Base-by-base conservation (phyloP, 805 yeast genomes). In the Ogataea nonfermentans region DNA sequence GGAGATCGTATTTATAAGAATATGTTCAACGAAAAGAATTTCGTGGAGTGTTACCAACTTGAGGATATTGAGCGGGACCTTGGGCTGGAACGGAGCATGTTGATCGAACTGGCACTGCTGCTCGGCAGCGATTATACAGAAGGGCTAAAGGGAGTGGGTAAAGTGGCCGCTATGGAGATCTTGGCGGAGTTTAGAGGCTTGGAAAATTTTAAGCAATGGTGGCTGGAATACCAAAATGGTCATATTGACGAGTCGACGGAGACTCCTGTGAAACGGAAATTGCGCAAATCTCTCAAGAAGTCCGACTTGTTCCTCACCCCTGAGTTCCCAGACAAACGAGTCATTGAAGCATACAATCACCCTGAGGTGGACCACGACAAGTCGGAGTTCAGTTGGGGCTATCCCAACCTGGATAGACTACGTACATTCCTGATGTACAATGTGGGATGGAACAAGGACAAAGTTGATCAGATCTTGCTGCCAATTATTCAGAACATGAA, bases 71-170 rank as follows among this genome's bases (percentile, higher is more conserved):
- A 66, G 24, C 62, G 65, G 7, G 81, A 78, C 32, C 59, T 88
- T 3, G 95, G 95, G 0, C 67, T 93, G 12, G 70, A 66, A 36
- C 76, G 87, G 41, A 54, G 65, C 1, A 75, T 74, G 41, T 63
- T 93, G 59, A 87, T 93, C 20, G 88, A 85, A 30, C 63, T 93
- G 44, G 99, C 97, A 0, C 71, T 81, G 33, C 62, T 93, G 17
- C 63, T 93, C 14, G 99, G 99, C 0, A 87, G 96, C 61, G 99
- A 93, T 64, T 93, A 93, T 58, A 90, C 99, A 0, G 86, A 82
- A 37, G 99, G 99, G 0, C 63, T 93, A 24, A 82, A 85, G 42
- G 95, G 98, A 2, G 74, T 93, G 44, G 99, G 99, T 1, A 96
- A 96, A 0, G 98, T 93, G 1, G 73, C 82, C 13, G 93, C 95